phyloP scores from a whole-genome alignment of 2,329 filamentous ascomycete genomes.

The Cladosporium sphaerospermum region DNA sequence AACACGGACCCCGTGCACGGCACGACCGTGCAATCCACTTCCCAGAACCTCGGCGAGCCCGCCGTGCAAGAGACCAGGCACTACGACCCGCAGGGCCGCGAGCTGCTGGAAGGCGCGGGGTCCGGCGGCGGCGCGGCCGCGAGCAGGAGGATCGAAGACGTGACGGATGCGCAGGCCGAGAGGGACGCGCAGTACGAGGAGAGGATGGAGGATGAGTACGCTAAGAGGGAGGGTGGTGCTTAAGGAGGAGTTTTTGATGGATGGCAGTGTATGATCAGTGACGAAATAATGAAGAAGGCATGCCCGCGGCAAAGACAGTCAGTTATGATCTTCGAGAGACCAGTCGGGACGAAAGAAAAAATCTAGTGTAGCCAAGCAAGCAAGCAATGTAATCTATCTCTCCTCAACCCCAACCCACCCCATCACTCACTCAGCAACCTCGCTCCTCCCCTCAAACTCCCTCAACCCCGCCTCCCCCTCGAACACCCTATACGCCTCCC shows the following conservation, averaged over 20 bases:
- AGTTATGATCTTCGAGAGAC: too few relatives aligned
- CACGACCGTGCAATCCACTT: conserved; percentile 23
- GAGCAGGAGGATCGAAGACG: conserved; percentile 24
- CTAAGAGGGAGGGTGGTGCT: conserved; percentile 29
- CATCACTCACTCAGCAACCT: conserved; percentile 18
- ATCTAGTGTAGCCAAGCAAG: not conserved
- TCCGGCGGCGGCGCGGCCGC: not conserved
- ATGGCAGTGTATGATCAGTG: not conserved
- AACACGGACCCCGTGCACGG: conserved; percentile 21
- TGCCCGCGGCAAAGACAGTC: too few relatives aligned
- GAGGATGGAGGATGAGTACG: conserved; percentile 28
- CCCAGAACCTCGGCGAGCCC: conserved; percentile 27
- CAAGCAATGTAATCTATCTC: not conserved
- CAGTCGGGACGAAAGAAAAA: not conserved
- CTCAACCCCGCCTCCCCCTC: conserved; percentile 41
- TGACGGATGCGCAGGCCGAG: conserved; percentile 18
- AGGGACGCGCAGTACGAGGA: conserved; percentile 24
- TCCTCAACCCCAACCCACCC: not conserved
- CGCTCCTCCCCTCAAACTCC: conserved; percentile 27
- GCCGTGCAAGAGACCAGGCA: conserved; percentile 22
- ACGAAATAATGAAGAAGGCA: too few relatives aligned
- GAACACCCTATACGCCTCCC: conserved; percentile 54
- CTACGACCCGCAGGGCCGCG: conserved; percentile 27
- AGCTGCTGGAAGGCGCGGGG: conserved; percentile 17
- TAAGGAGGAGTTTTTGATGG: conserved; percentile 7